Percentiles rank a stretch among this genome's conserved stretches.
phyloP scores from a whole-genome alignment of 805 yeast species.

The Osmozyma mogii region DNA sequence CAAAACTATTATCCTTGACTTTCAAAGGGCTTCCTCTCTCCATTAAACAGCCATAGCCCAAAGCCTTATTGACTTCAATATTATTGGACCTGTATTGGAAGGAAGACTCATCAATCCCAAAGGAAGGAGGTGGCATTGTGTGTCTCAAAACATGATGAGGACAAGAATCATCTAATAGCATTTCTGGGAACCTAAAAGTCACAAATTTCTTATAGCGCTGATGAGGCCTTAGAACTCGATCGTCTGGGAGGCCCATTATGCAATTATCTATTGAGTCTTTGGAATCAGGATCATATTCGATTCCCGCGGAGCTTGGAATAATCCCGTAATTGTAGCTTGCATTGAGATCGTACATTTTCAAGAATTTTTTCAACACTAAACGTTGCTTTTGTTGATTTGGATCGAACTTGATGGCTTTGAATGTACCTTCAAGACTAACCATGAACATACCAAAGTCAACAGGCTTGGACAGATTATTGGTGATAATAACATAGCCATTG shows the following conservation, averaged over 20 bases:
- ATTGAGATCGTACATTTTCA: slow-evolving; percentile 53
- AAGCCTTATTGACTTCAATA: slow-evolving; percentile 28
- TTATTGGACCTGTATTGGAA: slow-evolving; percentile 27
- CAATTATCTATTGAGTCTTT: slow-evolving; percentile 40
- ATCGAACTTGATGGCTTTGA: slow-evolving; percentile 19
- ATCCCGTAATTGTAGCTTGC: slow-evolving; percentile 46
- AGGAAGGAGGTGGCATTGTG: slow-evolving; percentile 35
- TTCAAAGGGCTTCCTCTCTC: slow-evolving; percentile 45
- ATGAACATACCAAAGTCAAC: slow-evolving; percentile 38
- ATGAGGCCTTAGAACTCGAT: slow-evolving; percentile 41
- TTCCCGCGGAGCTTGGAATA: slow-evolving; percentile 45
- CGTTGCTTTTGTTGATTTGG: slow-evolving; percentile 10
- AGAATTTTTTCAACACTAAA: slow-evolving; percentile 39
- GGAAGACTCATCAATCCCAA: slow-evolving; percentile 33
- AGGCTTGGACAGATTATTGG: slow-evolving; percentile 38
- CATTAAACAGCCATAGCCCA: slow-evolving; percentile 51
- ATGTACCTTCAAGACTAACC: slow-evolving; percentile 24
- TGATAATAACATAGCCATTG: slow-evolving; percentile 39
- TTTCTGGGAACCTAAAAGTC: slow-evolving; percentile 50
- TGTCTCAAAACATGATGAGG: slow-evolving; percentile 34
- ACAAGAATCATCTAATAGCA: slow-evolving; percentile 45
- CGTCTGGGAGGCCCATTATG: slow-evolving; percentile 42
- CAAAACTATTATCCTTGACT: slow-evolving; percentile 39
- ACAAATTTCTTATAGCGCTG: slow-evolving; percentile 49
- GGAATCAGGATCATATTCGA: slow-evolving; percentile 36